These are phyloP conservation scores for Metarhizium robertsii DNA, from an alignment of 2,329 filamentous ascomycete genomes.

Conservation along the genomic window DNA sequence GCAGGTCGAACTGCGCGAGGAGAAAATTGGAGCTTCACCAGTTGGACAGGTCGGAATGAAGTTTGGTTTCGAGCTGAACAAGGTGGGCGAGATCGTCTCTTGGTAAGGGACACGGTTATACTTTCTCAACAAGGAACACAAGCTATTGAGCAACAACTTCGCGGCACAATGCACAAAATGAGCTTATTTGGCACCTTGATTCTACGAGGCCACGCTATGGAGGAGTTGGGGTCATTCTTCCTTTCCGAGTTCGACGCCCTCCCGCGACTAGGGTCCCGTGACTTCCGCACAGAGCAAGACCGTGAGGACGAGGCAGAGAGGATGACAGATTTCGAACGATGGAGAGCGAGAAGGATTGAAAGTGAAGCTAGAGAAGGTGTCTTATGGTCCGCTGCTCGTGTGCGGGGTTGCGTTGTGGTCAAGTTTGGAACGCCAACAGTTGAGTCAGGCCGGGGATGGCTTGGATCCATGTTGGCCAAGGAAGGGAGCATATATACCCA, in stretches of 20 bases:
- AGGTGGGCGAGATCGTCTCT: slow-evolving; percentile 42
- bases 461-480: slow-evolving; percentile 62
- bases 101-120: slow-evolving; percentile 79
- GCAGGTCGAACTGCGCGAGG: slow-evolving; percentile 77
- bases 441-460: slow-evolving; percentile 73
- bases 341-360: slow-evolving; percentile 45
- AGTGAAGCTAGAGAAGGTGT: slow-evolving; percentile 52
- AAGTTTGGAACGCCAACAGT: slow-evolving; percentile 82
- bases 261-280: slow-evolving; percentile 73
- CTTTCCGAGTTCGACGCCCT: slow-evolving; percentile 67
- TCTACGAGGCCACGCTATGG: slow-evolving; percentile 63
- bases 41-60: slow-evolving; percentile 81
- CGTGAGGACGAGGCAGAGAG: slow-evolving; percentile 27
- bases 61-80: slow-evolving; percentile 48
- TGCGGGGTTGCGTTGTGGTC: slow-evolving; percentile 77
- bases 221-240: slow-evolving; percentile 61
- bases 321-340: slow-evolving; percentile 35
- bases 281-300: slow-evolving; percentile 54
- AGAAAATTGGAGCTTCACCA: slow-evolving; percentile 77
- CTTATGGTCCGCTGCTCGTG: slow-evolving; percentile 73
- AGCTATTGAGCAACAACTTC: slow-evolving; percentile 31
- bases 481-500: slow-evolving; percentile 61
- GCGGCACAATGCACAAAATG: slow-evolving; percentile 61
- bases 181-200: slow-evolving; percentile 80
- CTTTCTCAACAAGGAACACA: slow-evolving; percentile 48